A percentile compares a stretch with the other conserved stretches of the same genome.
These are phyloP conservation scores for Rubroboletus satanas DNA, from an alignment of 768 basidiomycete genomes.

Conservation along the genomic window DNA sequence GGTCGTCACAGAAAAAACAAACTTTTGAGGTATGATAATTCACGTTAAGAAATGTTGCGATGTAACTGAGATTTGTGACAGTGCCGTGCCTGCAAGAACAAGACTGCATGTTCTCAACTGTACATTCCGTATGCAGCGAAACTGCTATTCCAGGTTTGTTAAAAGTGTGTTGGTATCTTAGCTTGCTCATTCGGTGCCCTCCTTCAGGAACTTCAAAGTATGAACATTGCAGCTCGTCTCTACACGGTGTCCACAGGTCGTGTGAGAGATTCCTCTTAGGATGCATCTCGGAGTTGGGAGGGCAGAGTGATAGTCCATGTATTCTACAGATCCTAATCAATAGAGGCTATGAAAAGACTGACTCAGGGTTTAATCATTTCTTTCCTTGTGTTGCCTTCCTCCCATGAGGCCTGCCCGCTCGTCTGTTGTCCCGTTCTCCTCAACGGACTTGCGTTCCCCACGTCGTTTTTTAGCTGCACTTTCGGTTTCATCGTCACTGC, in stretches of 20 bases:
- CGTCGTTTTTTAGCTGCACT: conserved; percentile 47
- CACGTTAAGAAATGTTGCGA: neutral
- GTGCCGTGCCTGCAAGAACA: conserved; percentile 97
- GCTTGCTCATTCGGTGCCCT: neutral
- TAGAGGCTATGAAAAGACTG: conserved; percentile 8
- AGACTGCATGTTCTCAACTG: conserved; percentile 87
- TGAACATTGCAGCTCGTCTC: conserved; percentile 88
- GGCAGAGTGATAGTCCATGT: conserved; percentile 24
- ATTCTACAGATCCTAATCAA: conserved; percentile 33
- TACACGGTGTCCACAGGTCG: conserved; percentile 87
- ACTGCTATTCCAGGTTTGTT: conserved; percentile 83
- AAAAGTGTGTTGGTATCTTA: neutral
- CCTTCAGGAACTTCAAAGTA: conserved; percentile 82
- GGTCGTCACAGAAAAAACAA: conserved; percentile 77
- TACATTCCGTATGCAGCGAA: conserved; percentile 98
- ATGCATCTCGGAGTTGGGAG: neutral
- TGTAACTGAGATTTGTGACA: conserved; percentile 19
- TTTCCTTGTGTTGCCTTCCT: conserved; percentile 32
- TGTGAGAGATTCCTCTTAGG: conserved; percentile 54
- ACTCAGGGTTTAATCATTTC: conserved; percentile 30
- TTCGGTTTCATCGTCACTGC: conserved; percentile 61
- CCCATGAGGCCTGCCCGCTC: conserved; percentile 69
- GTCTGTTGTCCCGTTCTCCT: conserved; percentile 45
- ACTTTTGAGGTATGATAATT: conserved; percentile 70
- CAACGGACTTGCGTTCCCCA: conserved; percentile 38